Evolutionary conservation across 169 alveolate genomes (phyloP), one percentile per base, ranked within the genome.

Genomic region (Eimeria acervulina): DNA sequence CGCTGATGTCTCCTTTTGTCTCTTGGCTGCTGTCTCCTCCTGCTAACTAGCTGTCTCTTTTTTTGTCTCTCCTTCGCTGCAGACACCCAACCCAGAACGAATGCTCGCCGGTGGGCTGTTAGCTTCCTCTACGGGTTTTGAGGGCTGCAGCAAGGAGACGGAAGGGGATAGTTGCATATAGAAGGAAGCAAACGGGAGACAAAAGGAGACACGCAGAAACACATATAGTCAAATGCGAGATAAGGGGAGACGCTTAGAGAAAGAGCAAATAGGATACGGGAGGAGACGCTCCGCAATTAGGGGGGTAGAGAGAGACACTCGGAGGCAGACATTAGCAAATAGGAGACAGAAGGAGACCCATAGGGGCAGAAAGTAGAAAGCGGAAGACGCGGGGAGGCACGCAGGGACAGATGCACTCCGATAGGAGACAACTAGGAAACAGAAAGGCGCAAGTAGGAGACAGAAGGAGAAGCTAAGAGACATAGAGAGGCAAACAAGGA

Each of bases 341-440:
- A 47, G 55, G 76, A 66, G 76, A 66, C 76, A 66, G 76, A 15
- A 66, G 76, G 76, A 66, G 76, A 66, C 76, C n/a, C n/a, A n/a
- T n/a, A n/a, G n/a, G n/a, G n/a, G n/a, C n/a, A n/a, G n/a, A n/a
- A n/a, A n/a, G n/a, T n/a, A n/a, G n/a, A n/a, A n/a, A n/a, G n/a
- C n/a, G n/a, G n/a, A n/a, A n/a, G n/a, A n/a, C n/a, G n/a, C n/a
- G n/a, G n/a, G n/a, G n/a, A n/a, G n/a, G n/a, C n/a, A n/a, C n/a
- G n/a, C n/a, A n/a, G n/a, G n/a, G n/a, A n/a, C n/a, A n/a, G n/a
- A n/a, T n/a, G n/a, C n/a, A n/a, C n/a, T n/a, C n/a, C n/a, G n/a
- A n/a, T n/a, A n/a, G n/a, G n/a, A 66, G 76, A 28, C 28, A 28
- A 6, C 15, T 6, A 47, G 55, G 55, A 12, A 47, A n/a, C n/a